Evolutionary conservation across 2,329 filamentous ascomycete genomes (phyloP), one percentile per base, ranked within the genome.

Genomic region (Alternaria dauci): DNA sequence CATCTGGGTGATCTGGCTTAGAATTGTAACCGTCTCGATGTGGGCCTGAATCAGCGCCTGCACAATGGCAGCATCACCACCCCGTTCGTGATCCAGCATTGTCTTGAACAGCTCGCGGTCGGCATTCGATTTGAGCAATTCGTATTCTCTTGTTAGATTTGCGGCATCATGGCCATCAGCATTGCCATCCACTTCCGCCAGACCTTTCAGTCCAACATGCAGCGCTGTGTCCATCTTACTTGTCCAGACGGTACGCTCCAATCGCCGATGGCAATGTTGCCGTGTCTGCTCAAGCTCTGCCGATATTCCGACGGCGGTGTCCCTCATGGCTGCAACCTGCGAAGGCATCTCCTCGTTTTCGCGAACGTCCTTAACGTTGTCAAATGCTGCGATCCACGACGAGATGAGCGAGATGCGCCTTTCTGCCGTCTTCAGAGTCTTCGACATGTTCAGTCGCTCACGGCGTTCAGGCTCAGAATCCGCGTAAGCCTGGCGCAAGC

Each of bases 361-460:
- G 18, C 89, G 85, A 48, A 84, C 85, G 39, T 93, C 92, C 68
- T 90, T 94, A 3, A 96, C 87, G 1, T 86, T 84, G 65, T 98
- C 94, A 71, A 98, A 99, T 2, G 93, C 93, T 1, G 91, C 91
- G 58, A 97, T 91, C 95, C 95, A 99, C 1, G 91, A 89, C 4
- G 91, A 94, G n/a, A 99, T 84, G 61, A 96, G 84, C 7, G 88
- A 86, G 63, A 97, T 96, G 16, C 95, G 88, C 66, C 93, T 87
- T 80, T 97, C 93, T 32, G 97, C 88, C 55, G 91, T 88, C 68
- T 91, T 89, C 60, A 96, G 81, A 69, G 91, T 93, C 81, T 92
- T 92, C 88, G 96, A 92, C 72, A 89, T 89, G 60, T 83, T 87
- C 43, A 91, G 83, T 69, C 91, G 92, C 63, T 97, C 93, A 71